Evolutionary conservation across 345 rosid genomes (phyloP).

Genomic region (Alliaria petiolata): DNA sequence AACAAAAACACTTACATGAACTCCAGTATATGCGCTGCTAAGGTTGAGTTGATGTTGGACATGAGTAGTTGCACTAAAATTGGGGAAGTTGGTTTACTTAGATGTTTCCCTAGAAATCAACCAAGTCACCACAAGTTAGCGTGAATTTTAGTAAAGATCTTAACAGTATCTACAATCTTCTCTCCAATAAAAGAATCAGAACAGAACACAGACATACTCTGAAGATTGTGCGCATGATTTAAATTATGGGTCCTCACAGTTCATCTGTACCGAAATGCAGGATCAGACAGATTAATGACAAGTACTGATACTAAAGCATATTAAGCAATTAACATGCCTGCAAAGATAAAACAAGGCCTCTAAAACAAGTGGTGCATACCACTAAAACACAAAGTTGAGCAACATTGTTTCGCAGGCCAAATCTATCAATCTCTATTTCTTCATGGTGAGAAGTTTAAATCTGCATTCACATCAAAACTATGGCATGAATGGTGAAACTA

Average conservation of each 20-base stretch:
- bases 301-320: not conserved
- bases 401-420: constrained; percentile 86
- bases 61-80: constrained; percentile 35
- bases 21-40: constrained; percentile 66
- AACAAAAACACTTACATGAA: constrained; percentile 48
- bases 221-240: constrained; percentile 21
- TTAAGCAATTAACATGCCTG: not conserved
- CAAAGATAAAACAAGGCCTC: not conserved
- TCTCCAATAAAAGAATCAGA: not conserved
- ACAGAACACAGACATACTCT: constrained; percentile 33
- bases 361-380: constrained; percentile 37
- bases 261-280: constrained; percentile 38
- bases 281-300: constrained; percentile 3
- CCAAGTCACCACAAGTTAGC: not conserved
- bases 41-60: constrained; percentile 65
- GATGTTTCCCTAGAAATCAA: constrained; percentile 35
- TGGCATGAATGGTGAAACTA: constrained; percentile 26
- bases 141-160: not conserved
- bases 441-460: constrained; percentile 77
- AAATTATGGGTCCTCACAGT: constrained; percentile 29
- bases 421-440: constrained; percentile 69
- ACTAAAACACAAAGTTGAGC: constrained; percentile 90
- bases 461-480: constrained; percentile 45
- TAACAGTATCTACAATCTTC: not conserved
- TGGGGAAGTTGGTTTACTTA: not conserved